These are phyloP conservation scores for Nyssa sinensis DNA, from an alignment of 148 eudicot species.

Conservation along the genomic window DNA sequence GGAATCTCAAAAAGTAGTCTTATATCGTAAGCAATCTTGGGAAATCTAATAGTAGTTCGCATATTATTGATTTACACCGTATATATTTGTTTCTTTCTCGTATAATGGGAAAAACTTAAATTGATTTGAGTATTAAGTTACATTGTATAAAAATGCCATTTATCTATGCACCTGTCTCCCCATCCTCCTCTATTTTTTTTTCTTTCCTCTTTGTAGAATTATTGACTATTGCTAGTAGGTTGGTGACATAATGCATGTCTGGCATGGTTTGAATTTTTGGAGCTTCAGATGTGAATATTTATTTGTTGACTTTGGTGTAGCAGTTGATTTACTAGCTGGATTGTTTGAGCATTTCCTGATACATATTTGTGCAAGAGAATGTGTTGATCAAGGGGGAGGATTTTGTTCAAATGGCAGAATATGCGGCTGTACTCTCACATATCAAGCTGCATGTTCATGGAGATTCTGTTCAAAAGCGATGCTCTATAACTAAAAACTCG, in stretches of 20 bases:
- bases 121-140: no score
- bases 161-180: neutral
- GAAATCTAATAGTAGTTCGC: neutral
- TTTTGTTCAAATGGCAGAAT: conserved; percentile 47
- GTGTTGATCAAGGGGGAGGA: conserved; percentile 28
- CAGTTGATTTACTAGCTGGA: neutral
- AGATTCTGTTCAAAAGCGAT: conserved; percentile 20
- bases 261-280: neutral
- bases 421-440: conserved; percentile 37
- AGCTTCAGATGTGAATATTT: conserved; percentile 2
- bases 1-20: neutral
- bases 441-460: conserved; percentile 36
- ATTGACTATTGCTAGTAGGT: no score
- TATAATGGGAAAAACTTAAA: no score
- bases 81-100: no score
- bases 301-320: neutral
- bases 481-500: conserved; percentile 21
- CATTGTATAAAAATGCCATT: neutral
- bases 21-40: neutral
- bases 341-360: neutral
- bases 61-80: neutral
- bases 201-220: no score
- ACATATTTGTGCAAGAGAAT: conserved; percentile 14
- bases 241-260: neutral
- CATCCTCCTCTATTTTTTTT: neutral